phyloP scores from a whole-genome alignment of 2,329 filamentous ascomycete species.

The Cordyceps fumosorosea region DNA sequence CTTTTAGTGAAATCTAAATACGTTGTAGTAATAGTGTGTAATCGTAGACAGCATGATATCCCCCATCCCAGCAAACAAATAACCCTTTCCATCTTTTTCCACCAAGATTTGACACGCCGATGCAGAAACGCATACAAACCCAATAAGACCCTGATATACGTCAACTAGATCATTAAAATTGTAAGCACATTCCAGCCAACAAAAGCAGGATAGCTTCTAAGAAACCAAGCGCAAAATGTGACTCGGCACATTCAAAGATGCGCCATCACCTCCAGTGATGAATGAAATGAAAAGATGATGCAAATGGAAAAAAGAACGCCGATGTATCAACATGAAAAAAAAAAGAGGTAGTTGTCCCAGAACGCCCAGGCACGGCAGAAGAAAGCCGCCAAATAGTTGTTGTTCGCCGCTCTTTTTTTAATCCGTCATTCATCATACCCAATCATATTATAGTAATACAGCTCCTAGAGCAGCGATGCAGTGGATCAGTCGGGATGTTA shows the following conservation, averaged over 20 bases:
- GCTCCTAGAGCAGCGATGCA: background rate
- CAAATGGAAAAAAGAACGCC: background rate
- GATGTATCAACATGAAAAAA: slow-evolving; percentile 7
- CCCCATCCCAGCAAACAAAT: slow-evolving; percentile 2
- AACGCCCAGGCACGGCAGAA: slow-evolving; percentile 20
- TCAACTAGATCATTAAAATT: slow-evolving; percentile 9
- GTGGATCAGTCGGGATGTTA: background rate
- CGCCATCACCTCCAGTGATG: background rate
- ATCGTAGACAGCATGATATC: slow-evolving; percentile 13
- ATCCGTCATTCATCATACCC: slow-evolving; percentile 1
- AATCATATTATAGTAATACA: slow-evolving; percentile 10
- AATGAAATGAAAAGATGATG: background rate
- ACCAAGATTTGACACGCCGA: background rate
- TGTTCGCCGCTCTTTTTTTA: background rate
- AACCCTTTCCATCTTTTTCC: background rate
- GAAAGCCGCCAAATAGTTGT: slow-evolving; percentile 11
- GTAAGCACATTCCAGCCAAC: background rate
- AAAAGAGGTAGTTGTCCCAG: slow-evolving; percentile 5
- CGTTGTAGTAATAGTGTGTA: slow-evolving; percentile 5
- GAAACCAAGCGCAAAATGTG: background rate
- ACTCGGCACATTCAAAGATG: background rate
- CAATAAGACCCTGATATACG: background rate
- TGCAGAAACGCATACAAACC: background rate
- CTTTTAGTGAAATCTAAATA: slow-evolving; percentile 4
- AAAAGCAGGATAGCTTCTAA: background rate